Evolutionary conservation across 192 early-diverging fungal species (phyloP).

Genomic region (Coemansia sp.): DNA sequence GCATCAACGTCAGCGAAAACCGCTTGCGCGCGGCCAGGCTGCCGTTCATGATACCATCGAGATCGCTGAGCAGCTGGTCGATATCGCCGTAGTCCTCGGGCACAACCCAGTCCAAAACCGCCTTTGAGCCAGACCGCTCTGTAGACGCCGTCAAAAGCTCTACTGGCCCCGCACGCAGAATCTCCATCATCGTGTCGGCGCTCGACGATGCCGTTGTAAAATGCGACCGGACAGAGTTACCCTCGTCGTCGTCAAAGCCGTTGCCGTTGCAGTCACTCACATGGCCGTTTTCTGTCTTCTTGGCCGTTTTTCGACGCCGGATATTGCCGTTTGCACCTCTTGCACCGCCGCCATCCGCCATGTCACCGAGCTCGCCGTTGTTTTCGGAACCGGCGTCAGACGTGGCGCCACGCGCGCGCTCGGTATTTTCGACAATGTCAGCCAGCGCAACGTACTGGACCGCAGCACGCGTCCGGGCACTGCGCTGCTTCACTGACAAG

Average conservation of each 20-base stretch:
- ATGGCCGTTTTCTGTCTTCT: not conserved
- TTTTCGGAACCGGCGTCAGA: not conserved
- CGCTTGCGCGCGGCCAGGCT: constrained; percentile 44
- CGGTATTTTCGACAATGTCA: constrained; percentile 36
- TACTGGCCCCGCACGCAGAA: constrained; percentile 34
- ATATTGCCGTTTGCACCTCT: not conserved
- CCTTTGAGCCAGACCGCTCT: constrained; percentile 48
- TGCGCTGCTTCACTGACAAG: constrained; percentile 22
- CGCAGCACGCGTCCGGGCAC: constrained; percentile 19
- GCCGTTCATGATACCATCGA: constrained; percentile 47
- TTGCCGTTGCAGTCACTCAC: constrained; percentile 1
- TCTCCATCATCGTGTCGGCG: constrained; percentile 35
- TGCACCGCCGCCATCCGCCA: not conserved
- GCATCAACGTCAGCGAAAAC: constrained; percentile 44
- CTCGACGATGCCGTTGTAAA: constrained; percentile 31
- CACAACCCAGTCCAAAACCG: constrained; percentile 27
- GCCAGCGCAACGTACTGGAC: constrained; percentile 42
- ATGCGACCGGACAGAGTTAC: constrained; percentile 21
- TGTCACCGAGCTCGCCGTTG: constrained; percentile 2
- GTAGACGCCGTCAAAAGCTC: constrained; percentile 44
- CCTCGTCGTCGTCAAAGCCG: constrained; percentile 14
- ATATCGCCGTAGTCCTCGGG: constrained; percentile 50
- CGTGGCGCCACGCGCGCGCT: constrained; percentile 12
- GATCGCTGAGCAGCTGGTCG: constrained; percentile 37
- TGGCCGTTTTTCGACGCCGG: constrained; percentile 10